These are phyloP conservation scores for Tillandsia fasciculata DNA, from an alignment of 176 grass and related monocot species.

Conservation along the genomic window DNA sequence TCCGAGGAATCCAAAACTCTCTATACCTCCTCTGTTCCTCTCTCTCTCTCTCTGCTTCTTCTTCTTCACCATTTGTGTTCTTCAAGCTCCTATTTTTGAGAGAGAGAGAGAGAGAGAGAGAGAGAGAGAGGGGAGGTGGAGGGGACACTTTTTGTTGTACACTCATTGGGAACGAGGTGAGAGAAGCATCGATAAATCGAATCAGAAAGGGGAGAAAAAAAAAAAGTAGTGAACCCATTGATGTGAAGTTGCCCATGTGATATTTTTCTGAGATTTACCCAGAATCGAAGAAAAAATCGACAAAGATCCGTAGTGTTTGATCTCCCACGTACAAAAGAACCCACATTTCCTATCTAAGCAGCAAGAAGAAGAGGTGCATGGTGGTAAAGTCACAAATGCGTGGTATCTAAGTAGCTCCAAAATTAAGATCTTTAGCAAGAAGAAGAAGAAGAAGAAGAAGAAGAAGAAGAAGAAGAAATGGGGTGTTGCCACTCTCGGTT, in stretches of 20 bases:
- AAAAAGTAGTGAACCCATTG: not conserved
- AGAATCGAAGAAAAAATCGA: not conserved
- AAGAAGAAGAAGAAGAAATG: conserved; percentile 6
- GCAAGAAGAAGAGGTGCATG: not conserved
- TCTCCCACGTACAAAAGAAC: not conserved
- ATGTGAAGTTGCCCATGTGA: not conserved
- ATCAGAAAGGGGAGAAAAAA: not conserved
- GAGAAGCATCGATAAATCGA: not conserved
- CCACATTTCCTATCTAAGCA: not conserved
- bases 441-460: no score
- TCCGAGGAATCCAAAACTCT: conserved; percentile 18
- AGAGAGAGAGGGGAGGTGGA: not conserved
- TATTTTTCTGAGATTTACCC: not conserved
- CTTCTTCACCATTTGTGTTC: not conserved
- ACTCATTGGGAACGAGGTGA: not conserved
- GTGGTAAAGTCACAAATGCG: not conserved
- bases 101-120: conserved; percentile 1
- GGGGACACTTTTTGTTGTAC: no score
- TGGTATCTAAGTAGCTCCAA: not conserved
- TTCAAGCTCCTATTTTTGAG: not conserved
- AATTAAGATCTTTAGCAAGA: no score
- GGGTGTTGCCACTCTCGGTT: conserved; percentile 66
- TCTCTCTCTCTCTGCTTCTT: not conserved
- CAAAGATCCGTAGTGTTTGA: no score
- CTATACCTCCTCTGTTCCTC: not conserved